Conservation (phyloP, 108 stramenopile species). For the Asterionellopsis glacialis region DNA sequence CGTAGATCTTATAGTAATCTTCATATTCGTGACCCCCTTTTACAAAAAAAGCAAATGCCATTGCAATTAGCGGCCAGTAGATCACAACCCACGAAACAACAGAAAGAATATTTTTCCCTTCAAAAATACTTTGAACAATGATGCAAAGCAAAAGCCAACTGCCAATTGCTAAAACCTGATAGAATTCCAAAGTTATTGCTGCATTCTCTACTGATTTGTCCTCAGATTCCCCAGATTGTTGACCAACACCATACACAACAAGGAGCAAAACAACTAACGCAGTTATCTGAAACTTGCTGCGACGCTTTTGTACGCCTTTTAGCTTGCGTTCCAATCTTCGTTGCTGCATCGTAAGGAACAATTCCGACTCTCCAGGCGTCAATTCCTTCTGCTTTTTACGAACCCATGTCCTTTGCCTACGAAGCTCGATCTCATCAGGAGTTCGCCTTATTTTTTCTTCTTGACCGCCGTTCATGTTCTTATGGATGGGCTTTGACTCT, state of each 20-base stretch:
- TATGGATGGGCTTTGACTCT: no score
- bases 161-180: not conserved
- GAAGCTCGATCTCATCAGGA: no score
- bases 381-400: no score
- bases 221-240: not conserved
- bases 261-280: conserved; percentile 12
- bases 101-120: not conserved
- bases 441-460: no score
- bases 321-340: conserved; percentile 27
- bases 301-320: conserved; percentile 18
- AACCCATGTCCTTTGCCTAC: no score
- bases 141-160: conserved; percentile 15
- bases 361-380: conserved; percentile 12
- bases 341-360: conserved; percentile 32
- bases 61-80: not conserved
- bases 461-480: no score
- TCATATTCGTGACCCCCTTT: no score
- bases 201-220: no score
- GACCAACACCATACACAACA: not conserved
- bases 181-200: no score
- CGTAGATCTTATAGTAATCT: no score
- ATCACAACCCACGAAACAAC: conserved; percentile 2
- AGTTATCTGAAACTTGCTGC: not conserved
- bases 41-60: no score
- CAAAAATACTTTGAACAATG: conserved; percentile 8